phyloP scores from a whole-genome alignment of 352 stramenopile species.

The Plasmopara viticola region DNA sequence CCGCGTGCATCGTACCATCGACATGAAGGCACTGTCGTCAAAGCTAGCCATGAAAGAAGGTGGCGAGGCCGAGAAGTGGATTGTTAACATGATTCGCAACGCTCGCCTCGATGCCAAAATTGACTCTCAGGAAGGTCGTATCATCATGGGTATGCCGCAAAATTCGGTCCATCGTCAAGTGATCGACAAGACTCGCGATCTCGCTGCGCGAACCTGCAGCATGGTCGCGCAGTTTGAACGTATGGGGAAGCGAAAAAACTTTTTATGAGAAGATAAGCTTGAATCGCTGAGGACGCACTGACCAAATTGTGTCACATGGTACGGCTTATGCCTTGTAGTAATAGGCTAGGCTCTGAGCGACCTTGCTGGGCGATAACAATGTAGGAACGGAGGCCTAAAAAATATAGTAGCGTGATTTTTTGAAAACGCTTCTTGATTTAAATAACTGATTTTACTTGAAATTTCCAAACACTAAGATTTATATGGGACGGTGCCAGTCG shows the following conservation, averaged over 20 bases:
- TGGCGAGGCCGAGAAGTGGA: slow-evolving; percentile 97
- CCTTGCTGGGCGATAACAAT: no score
- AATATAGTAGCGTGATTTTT: no score
- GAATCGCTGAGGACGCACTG: background rate
- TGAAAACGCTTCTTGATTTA: no score
- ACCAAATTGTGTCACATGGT: no score
- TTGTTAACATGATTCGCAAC: slow-evolving; percentile 98
- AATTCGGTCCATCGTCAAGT: slow-evolving; percentile 95
- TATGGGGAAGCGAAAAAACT: slow-evolving; percentile 76
- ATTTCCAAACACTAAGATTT: no score
- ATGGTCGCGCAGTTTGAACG: slow-evolving; percentile 84
- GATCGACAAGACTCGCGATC: slow-evolving; percentile 96
- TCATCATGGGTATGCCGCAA: slow-evolving; percentile 94
- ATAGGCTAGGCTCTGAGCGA: no score
- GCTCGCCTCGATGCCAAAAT: slow-evolving; percentile 97
- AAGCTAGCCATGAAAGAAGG: slow-evolving; percentile 95
- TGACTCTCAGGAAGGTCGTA: slow-evolving; percentile 94
- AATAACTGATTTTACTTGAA: no score
- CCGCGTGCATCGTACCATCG: slow-evolving; percentile 98
- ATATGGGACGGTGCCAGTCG: no score
- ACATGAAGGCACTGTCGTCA: slow-evolving; percentile 94
- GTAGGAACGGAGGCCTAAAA: no score
- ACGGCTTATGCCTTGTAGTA: no score
- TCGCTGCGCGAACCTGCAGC: slow-evolving; percentile 89
- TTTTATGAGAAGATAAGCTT: slow-evolving; percentile 33